Base-by-base conservation (phyloP, 1,284 basidiomycete genomes). In the Cystobasidium slooffiae region DNA sequence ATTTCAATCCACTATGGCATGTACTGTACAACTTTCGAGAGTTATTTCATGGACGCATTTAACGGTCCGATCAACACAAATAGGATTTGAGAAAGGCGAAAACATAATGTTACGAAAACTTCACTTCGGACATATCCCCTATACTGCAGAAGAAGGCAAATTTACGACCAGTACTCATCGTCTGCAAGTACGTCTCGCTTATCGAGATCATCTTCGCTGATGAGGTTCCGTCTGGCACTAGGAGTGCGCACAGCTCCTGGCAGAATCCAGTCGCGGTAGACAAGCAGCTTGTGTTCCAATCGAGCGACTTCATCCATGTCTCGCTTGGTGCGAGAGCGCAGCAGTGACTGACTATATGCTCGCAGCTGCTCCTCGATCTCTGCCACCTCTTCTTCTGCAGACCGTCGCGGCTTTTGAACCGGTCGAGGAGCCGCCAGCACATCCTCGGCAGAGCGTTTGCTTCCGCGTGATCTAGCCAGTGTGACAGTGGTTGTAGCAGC, bases 141-240 rank as follows among this genome's bases (percentile, higher is more conserved):
- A 8, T 14, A 39, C 18, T 39, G 16, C 66, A 46, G 18, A 41
- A 37, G 43, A 59, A 14, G 31, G n/a, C 14, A 18, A 43, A 8
- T 63, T 22, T 62, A 52, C 20, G 31, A 43, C 70, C 70, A 73
- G 46, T 73, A 73, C 37, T 10, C 43, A 4, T 65, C 62, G 20
- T 73, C 70, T 8, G 70, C 70, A 39, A 73, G 53, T 16, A 64
- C 55, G n/a, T 73, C 59, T 7, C 62, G 49, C 63, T 73, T 73
- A 31, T 73, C 70, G 52, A 73, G 56, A 8, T 52, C 70, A 16
- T 68, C 53, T 12, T 49, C 39, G 10, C 62, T 58, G 6, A 61
- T 10, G 6, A 70, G 18, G 18, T 53, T 59, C 10, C 68, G 68
- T 43, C 62, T 47, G 18, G 68, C 44, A 18, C 58, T 41, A n/a